Base-by-base conservation (phyloP, 2,329 filamentous ascomycete genomes). In the Seiridium cupressi region DNA sequence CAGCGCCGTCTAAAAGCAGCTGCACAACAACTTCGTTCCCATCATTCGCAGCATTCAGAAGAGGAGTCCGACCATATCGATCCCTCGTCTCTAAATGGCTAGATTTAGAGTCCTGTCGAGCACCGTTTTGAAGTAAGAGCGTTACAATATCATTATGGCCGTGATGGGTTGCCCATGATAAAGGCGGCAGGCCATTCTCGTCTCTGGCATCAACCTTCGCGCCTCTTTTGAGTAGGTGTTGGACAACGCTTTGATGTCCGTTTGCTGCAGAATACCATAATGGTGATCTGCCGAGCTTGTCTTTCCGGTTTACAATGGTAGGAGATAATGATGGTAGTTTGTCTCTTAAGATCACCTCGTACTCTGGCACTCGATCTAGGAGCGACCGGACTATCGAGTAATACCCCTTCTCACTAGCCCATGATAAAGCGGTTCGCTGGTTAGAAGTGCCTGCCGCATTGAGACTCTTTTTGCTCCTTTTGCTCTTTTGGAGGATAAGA, bases 321-420 rank as follows among this genome's bases (percentile, higher is more conserved):
- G 13, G 46, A 18, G n/a, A 48, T 48, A 3, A 48, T 48, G 49
- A 53, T 32, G 10, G 2, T 26, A 8, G 49, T 35, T 7, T 26
- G 49, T 13, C 10, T 13, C 32, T 36, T 35, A 53, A 53, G 26
- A 53, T 32, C n/a, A 35, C 18, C 32, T 53, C n/a, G 32, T 9
- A 3, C 49, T 51, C n/a, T 1, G 46, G 34, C 18, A 47, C 56
- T 44, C 47, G 46, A 51, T 34, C 57, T 11, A 58, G 40, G 53
- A 63, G 58, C 13, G 11, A 47, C 44, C 54, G 35, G 9, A 62
- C 60, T 32, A 62, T 59, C 2, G 7, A 42, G 6, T 55, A 4
- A 48, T 62, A 56, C 48, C 63, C 61, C 4, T 55, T 62, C 44
- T 62, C 60, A n/a, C 63, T 55, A 5, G 61, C 61, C 63, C 58